Evolutionary conservation across 371 early-diverging fungal genomes (phyloP).

Genomic region (Mortierella sp.): DNA sequence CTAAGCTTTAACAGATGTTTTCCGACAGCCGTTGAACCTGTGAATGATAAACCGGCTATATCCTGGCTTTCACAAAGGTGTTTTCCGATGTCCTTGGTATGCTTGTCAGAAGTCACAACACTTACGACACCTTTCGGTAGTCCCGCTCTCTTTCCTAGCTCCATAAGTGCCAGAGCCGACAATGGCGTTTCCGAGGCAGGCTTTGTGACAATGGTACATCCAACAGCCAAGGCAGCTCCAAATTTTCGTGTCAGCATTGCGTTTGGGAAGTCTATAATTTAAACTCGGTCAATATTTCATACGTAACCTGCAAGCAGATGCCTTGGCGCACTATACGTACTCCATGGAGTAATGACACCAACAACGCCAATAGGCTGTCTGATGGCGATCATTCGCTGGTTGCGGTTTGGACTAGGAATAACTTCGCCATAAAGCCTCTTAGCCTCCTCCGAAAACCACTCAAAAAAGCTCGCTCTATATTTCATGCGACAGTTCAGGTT

Average conservation of each 20-base stretch:
- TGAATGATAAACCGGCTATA: conserved; percentile 84
- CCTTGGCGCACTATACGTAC: conserved; percentile 52
- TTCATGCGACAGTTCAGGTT: not conserved
- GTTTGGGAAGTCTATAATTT: conserved; percentile 82
- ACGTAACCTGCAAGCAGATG: not conserved
- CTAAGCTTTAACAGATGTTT: conserved; percentile 80
- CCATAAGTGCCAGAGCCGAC: conserved; percentile 82
- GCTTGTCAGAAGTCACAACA: conserved; percentile 75
- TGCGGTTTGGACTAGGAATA: conserved; percentile 72
- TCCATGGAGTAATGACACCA: conserved; percentile 94
- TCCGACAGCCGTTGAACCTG: conserved; percentile 85
- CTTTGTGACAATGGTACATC: conserved; percentile 85
- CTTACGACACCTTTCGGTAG: conserved; percentile 92
- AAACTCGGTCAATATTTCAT: not conserved
- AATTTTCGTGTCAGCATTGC: conserved; percentile 94
- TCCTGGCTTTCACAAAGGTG: conserved; percentile 75
- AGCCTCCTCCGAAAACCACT: conserved; percentile 93
- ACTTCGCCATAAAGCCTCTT: conserved; percentile 85
- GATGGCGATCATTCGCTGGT: conserved; percentile 75
- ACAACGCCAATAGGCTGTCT: conserved; percentile 91
- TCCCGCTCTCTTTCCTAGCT: conserved; percentile 85
- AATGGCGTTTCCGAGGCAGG: conserved; percentile 87
- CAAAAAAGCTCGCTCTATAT: conserved; percentile 70
- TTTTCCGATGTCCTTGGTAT: conserved; percentile 75
- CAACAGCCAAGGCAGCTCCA: conserved; percentile 84